Evolutionary conservation across 192 early-diverging fungal species (phyloP), one percentile per base, ranked within the genome.

Genomic region (Mortierella antarctica): DNA sequence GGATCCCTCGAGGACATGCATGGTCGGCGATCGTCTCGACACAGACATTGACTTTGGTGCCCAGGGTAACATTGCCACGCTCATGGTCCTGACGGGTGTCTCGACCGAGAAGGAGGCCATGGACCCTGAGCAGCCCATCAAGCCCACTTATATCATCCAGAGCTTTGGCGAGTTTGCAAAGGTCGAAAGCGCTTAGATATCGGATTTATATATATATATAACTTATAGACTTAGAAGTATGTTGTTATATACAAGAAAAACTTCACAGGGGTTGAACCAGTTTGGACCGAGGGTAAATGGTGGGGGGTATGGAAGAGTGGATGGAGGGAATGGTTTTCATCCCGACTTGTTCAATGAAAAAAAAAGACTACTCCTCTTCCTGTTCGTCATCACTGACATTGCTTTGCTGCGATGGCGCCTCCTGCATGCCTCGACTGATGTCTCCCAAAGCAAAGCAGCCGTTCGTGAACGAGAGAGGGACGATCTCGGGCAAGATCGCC

Each of bases 31-130:
- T 77, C 87, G 96, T 39, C 84, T 99, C 48, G 94, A 97, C 82
- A 99, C 98, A 5, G 98, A 99, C 83, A 96, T 99, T 71, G 89
- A 89, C 42, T 99, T 99, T 85, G 98, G 98, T 45, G 90, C 91
- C 57, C 74, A 89, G 18, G 96, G 96, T 67, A 91, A 92, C n/a
- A 77, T 96, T 42, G 89, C 86, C 56, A 99, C 98, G 0, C 83
- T 99, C 65, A 89, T 95, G 61, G 97, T 98, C 31, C 86, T 99
- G 83, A 97, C 97, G 9, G 96, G 96, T 86, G 79, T 87, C 31
- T 63, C 73, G 5, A 61, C 59, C 8, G 86, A 87, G 53, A 41
- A 79, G 7, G 82, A 87, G 20, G 70, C 85, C 31, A 17, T 83
- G 18, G 67, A 62, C 41, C 57, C 72, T 0, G 10, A 63, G 11